Base-by-base conservation (phyloP, 2,329 filamentous ascomycete species). In the Diaporthe aspalathi region DNA sequence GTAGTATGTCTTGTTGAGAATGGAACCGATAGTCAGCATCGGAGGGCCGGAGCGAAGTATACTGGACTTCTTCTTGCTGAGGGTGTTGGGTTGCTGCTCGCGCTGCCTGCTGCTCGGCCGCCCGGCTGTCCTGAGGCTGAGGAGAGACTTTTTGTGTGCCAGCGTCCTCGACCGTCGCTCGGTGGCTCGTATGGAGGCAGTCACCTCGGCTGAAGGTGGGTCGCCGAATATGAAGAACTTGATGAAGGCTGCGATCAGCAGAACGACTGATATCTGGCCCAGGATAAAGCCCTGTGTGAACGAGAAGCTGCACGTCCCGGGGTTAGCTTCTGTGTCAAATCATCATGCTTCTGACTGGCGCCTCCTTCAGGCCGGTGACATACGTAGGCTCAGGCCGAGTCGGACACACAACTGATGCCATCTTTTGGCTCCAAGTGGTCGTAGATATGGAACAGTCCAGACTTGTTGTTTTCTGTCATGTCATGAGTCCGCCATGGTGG, bases 151-250 rank as follows among this genome's bases (percentile, higher is more conserved):
- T 80, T 91, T 91, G 82, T 97, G 94, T 29, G 92, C 90, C 69
- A 94, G 85, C 1, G 92, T 93, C 74, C 92, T 87, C 67, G 92
- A 90, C 71, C 91, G 90, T 32, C 93, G 90, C 75, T 94, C 91
- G 14, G 92, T 91, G 71, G 93, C 93, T 75, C 93, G 90, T 53
- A 92, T 85, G 9, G 93, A 87, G 16, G 94, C 93, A 24, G 92
- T 93, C 68, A 92, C 90, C 74, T 97, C 94, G 73, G 94, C 88
- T 1, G 93, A 94, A 0, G 94, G 94, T 6, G 94, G 91, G 79
- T 98, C 96, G 76, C 96, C 96, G 79, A 99, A 98, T 79, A 99
- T 98, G 88, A 99, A 99, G 89, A 98, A 99, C 81, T 97, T 97
- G 82, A 99, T 98, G 83, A 99, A 98, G 76, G 93, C 94, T 74